phyloP scores from a whole-genome alignment of 768 basidiomycete species.

The Tricholoma sp. region DNA sequence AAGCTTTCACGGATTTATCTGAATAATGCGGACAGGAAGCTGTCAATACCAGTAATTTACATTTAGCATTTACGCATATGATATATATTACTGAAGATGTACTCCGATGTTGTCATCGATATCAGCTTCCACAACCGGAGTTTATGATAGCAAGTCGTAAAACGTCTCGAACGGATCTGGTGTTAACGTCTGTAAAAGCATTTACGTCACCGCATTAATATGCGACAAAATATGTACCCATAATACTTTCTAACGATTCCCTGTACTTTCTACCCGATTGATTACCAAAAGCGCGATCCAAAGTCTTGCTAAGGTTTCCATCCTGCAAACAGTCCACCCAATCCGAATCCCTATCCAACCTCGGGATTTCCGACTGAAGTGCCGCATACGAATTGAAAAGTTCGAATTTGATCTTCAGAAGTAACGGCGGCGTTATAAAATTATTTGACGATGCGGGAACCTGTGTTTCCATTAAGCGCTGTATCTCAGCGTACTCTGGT shows the following conservation, averaged over 20 bases:
- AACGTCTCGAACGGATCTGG: no score
- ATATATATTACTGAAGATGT: no score
- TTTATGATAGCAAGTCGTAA: no score
- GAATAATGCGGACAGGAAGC: not conserved
- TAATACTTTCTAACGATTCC: not conserved
- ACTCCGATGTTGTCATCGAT: no score
- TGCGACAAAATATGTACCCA: not conserved
- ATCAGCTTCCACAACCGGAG: no score
- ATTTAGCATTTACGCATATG: no score
- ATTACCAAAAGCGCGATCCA: conserved; percentile 24
- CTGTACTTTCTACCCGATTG: conserved; percentile 2
- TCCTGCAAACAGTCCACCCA: conserved; percentile 27
- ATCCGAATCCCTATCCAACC: conserved; percentile 25
- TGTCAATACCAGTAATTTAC: not conserved
- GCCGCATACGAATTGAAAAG: conserved; percentile 35
- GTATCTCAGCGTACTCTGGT: conserved; percentile 16
- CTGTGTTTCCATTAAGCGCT: conserved; percentile 13
- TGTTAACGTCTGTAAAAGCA: not conserved
- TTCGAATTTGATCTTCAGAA: conserved; percentile 30
- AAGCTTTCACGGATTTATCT: conserved; percentile 14
- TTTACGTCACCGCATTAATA: no score
- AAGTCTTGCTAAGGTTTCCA: conserved; percentile 19
- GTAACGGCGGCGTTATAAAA: conserved; percentile 6
- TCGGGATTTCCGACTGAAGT: conserved; percentile 24
- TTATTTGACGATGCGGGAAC: conserved; percentile 2